Evolutionary conservation across 1,284 basidiomycete genomes (phyloP), one percentile per base, ranked within the genome.

Genomic region (Trichosporon ovoides): DNA sequence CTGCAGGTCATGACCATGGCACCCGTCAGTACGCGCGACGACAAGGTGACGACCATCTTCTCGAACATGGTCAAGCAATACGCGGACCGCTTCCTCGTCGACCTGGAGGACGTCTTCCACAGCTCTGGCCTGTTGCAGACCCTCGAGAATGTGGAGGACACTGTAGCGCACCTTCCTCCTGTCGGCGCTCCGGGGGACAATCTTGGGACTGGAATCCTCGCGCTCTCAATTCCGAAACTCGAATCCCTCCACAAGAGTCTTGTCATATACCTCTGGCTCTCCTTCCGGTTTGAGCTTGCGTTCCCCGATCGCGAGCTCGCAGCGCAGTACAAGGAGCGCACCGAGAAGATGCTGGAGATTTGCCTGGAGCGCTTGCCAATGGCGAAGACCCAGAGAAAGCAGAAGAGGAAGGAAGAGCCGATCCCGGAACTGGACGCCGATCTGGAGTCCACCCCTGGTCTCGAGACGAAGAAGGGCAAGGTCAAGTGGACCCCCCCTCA

Each of bases 231-330:
- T 34, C 75, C 75, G 6, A 67, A 74, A n/a, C 80, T 98, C 36
- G 95, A 98, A 76, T 81, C 82, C 3, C 77, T 93, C 56, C 94
- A 98, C 77, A 87, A 88, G 66, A 78, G 84, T n/a, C 72, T 94
- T 24, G 85, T 88, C 16, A 67, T 89, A 18, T 98, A 98, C 75
- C 80, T 91, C 55, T 98, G 95, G 95, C 81, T 96, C 58, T 82
- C 82, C 20, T 87, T 85, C 75, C 85, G 94, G n/a, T 82, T 86
- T 52, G 83, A 85, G 1, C 80, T 92, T 49, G 82, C 85, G 12
- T 98, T 90, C 73, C 79, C 83, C 16, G 82, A 88, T 35, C 78
- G 81, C 33, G 73, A 78, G 11, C 76, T 81, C 38, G 86, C 84
- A 1, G 69, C 77, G 5, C 74, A 72, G 43, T 68, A 88, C 55